Evolutionary conservation across 2,329 filamentous ascomycete genomes (phyloP).

Genomic region (Apiospora rasikravindrae): DNA sequence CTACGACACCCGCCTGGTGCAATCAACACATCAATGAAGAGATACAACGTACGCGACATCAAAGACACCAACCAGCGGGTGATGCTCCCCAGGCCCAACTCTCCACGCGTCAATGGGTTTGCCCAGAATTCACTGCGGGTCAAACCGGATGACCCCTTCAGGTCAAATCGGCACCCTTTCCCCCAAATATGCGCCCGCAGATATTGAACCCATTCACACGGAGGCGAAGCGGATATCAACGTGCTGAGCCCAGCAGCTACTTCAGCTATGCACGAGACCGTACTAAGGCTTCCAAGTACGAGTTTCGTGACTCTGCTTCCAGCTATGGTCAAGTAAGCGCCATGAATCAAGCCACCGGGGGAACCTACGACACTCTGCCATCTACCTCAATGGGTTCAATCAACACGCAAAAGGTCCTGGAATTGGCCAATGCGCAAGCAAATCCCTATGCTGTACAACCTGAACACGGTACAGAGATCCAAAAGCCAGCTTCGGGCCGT

Average conservation of each 20-base stretch:
- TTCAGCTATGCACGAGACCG: conserved; percentile 23
- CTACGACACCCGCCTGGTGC: conserved; percentile 26
- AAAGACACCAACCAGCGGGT: conserved; percentile 28
- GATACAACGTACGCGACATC: conserved; percentile 13
- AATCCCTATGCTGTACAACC: not conserved
- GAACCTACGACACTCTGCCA: conserved; percentile 1
- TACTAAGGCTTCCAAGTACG: conserved; percentile 32
- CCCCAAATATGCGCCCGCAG: conserved; percentile 18
- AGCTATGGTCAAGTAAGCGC: conserved; percentile 22
- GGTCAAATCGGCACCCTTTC: not conserved
- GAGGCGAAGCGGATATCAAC: conserved; percentile 19
- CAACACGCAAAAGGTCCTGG: not conserved
- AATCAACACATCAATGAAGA: not conserved
- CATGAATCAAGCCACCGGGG: not conserved
- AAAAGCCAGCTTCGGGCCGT: not conserved
- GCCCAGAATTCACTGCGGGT: conserved; percentile 27
- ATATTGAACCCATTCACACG: conserved; percentile 29
- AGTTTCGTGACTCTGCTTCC: conserved; percentile 36
- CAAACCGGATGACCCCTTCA: conserved; percentile 22
- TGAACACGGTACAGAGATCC: not conserved
- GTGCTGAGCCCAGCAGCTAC: conserved; percentile 23
- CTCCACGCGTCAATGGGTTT: conserved; percentile 24
- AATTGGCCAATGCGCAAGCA: not conserved
- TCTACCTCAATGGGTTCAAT: conserved; percentile 9
- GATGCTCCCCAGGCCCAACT: conserved; percentile 7